Percentiles rank a stretch among this genome's conserved stretches.
These are phyloP conservation scores for Mycena olivaceomarginata DNA, from an alignment of 768 basidiomycete species.

Conservation along the genomic window DNA sequence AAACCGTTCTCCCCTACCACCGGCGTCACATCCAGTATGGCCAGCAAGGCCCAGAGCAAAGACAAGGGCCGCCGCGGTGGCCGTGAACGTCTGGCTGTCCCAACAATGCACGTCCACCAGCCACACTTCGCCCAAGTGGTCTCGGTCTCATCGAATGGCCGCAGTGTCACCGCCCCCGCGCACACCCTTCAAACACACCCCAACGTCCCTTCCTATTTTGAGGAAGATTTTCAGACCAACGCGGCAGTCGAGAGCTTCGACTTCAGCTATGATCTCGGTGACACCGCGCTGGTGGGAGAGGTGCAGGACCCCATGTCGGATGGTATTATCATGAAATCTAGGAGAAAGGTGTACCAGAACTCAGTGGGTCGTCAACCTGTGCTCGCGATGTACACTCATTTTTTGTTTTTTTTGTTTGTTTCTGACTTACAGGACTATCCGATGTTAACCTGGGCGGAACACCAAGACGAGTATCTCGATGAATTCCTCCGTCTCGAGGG, in stretches of 20 bases:
- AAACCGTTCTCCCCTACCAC: too few relatives aligned
- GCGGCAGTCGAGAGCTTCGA: conserved; percentile 3
- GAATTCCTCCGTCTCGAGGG: conserved; percentile 4
- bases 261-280: not conserved
- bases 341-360: not conserved
- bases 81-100: not conserved
- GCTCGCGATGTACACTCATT: too few relatives aligned
- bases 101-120: not conserved
- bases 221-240: not conserved
- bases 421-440: conserved; percentile 8
- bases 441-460: too few relatives aligned
- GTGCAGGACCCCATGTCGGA: not conserved
- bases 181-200: not conserved
- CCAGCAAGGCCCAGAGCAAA: not conserved
- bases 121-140: not conserved
- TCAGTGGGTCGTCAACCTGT: not conserved
- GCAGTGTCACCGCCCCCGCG: not conserved
- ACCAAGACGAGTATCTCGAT: conserved; percentile 6
- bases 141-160: not conserved
- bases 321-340: not conserved
- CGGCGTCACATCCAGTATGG: not conserved
- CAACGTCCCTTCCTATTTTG: not conserved
- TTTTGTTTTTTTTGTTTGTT: too few relatives aligned
- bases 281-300: not conserved
- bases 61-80: not conserved